Evolutionary conservation across 2,329 filamentous ascomycete species (phyloP).

Genomic region (Scleromitrula shiraiana): DNA sequence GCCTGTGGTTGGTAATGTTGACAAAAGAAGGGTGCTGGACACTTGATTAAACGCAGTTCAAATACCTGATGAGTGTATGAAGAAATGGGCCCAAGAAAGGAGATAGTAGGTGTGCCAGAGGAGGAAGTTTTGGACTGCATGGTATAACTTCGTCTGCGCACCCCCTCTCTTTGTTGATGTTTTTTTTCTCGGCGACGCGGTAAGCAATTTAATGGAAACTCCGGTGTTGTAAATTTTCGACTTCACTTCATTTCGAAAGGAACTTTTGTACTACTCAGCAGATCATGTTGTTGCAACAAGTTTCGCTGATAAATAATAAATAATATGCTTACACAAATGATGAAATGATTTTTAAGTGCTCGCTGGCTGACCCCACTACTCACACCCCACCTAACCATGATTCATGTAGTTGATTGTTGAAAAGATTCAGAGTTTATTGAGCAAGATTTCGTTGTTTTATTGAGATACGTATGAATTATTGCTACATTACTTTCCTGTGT

Average conservation of each 20-base stretch:
- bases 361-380: slow-evolving; percentile 4
- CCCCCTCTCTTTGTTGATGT: slow-evolving; percentile 1
- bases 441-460: not conserved
- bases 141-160: not conserved
- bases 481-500: no score
- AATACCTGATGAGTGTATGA: slow-evolving; percentile 64
- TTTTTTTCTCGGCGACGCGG: not conserved
- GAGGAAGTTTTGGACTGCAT: slow-evolving; percentile 6
- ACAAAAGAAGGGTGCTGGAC: slow-evolving; percentile 8
- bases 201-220: not conserved
- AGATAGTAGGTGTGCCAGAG: slow-evolving; percentile 31
- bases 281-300: not conserved
- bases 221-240: not conserved
- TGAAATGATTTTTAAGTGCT: slow-evolving; percentile 3
- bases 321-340: not conserved
- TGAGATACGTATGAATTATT: not conserved
- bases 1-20: slow-evolving; percentile 7
- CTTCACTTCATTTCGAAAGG: slow-evolving; percentile 9
- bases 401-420: not conserved
- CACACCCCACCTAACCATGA: not conserved
- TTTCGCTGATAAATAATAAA: not conserved
- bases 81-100: slow-evolving; percentile 55
- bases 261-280: slow-evolving; percentile 7
- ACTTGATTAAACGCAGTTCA: slow-evolving; percentile 15
- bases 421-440: slow-evolving; percentile 1